A percentile compares a stretch with the other conserved stretches of the same genome.
Evolutionary conservation across 331 rosid species (phyloP).

Genomic region (Prunus yedoensis): DNA sequence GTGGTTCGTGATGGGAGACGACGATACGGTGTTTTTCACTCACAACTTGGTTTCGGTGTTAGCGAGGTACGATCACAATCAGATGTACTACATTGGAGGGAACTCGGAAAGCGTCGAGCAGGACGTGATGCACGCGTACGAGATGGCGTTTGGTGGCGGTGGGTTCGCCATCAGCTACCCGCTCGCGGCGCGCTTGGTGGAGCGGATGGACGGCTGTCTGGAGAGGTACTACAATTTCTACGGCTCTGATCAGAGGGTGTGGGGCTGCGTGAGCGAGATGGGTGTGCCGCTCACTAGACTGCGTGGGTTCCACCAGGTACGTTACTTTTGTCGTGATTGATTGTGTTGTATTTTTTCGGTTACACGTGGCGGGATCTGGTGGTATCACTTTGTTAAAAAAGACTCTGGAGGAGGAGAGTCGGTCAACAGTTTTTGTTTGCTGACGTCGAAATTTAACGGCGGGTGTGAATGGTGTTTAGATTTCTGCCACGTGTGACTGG

Average conservation of each 20-base stretch:
- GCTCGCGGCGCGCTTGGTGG: constrained; percentile 60
- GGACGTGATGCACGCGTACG: constrained; percentile 65
- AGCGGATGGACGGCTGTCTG: constrained; percentile 72
- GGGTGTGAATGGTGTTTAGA: neutral
- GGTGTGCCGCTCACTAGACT: constrained; percentile 78
- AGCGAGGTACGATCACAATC: constrained; percentile 62
- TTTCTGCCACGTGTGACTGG: constrained; percentile 7
- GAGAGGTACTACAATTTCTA: constrained; percentile 63
- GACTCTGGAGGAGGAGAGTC: neutral
- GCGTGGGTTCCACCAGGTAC: constrained; percentile 94
- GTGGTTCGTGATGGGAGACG: constrained; percentile 99
- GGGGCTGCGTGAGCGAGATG: constrained; percentile 78
- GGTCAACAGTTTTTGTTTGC: neutral
- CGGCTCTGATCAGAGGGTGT: constrained; percentile 94
- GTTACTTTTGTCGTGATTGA: neutral
- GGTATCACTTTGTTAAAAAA: neutral
- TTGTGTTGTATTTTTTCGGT: neutral
- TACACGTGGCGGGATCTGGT: neutral
- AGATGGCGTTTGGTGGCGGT: constrained; percentile 98
- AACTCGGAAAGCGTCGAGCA: constrained; percentile 97
- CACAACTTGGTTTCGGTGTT: constrained; percentile 70
- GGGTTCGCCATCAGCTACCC: constrained; percentile 84
- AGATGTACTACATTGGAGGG: constrained; percentile 78
- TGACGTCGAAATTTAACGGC: neutral
- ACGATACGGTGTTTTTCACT: constrained; percentile 78